Evolutionary conservation across 129 eudicot species (phyloP).

Genomic region (Escallonia rubra): DNA sequence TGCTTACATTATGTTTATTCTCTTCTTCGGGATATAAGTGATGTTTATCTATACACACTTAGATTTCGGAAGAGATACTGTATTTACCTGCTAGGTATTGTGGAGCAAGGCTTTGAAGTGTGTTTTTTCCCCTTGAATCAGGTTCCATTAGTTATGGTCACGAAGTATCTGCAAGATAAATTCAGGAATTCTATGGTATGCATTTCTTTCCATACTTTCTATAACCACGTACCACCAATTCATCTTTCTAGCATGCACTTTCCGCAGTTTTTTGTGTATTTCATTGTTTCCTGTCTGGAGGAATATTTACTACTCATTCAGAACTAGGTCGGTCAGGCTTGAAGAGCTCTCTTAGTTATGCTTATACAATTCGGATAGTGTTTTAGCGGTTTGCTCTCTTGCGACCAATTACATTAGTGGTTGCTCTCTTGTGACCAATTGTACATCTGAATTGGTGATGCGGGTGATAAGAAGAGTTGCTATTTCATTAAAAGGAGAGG

Average conservation of each 20-base stretch:
- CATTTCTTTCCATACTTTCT: neutral
- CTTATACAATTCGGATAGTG: too few species aligned
- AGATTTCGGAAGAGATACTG: neutral
- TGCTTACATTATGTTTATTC: neutral
- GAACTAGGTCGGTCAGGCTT: too few species aligned
- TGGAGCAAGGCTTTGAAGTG: too few species aligned
- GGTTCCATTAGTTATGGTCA: constrained; percentile 86
- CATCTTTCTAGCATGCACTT: neutral
- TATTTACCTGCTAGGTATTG: too few species aligned
- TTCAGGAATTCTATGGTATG: constrained; percentile 89
- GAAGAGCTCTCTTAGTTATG: neutral
- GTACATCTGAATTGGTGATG: too few species aligned
- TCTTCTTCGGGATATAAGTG: neutral
- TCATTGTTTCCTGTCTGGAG: neutral
- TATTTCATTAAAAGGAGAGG: too few species aligned
- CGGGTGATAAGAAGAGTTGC: too few species aligned
- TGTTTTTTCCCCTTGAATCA: constrained; percentile 20
- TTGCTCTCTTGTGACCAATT: too few species aligned
- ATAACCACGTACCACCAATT: too few species aligned
- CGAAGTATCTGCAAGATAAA: constrained; percentile 70
- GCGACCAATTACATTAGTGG: too few species aligned
- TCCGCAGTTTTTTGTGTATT: too few species aligned
- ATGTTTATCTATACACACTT: neutral
- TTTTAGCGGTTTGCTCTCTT: too few species aligned
- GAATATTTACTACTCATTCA: neutral